Evolutionary conservation across 352 stramenopile species (phyloP), one percentile per base, ranked within the genome.

Genomic region (Phytophthora pini): DNA sequence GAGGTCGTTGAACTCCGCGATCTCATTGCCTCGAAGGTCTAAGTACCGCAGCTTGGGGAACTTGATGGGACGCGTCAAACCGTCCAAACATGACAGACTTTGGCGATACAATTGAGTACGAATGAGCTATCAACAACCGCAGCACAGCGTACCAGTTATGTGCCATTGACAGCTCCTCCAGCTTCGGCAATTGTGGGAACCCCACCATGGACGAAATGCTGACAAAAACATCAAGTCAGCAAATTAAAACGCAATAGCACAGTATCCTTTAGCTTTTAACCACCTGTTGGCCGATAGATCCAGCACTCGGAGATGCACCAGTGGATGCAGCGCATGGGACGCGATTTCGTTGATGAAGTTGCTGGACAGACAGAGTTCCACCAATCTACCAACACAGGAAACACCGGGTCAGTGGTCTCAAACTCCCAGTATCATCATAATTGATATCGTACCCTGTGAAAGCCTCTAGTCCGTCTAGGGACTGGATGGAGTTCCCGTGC

Each of bases 271-370:
- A 49, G 22, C 1, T 7, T 50, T 24, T 20, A 45, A 6, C 24
- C 44, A 91, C 84, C 81, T 81, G 62, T 95, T 95, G 7, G 82
- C 83, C 1, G 87, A 93, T 6, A 95, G 59, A 61, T 95, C 85
- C 48, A 95, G 61, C 8, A 95, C 76, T 2, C 76, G 77, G 32
- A 95, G 56, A 44, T 87, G 83, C 41, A 79, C 69, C 5, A 95
- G 65, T 17, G 77, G 80, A 53, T 90, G 76, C 39, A 95, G 59
- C 11, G 82, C 72, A 22, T 82, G 65, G 44, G 89, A 89, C 11
- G 76, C 81, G n/a, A 90, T 68, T 34, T 89, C 81, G 75, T 93
- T 69, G n/a, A 94, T 86, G 53, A 50, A 80, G 54, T 93, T 94
- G 57, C 84, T 93, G 1, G 85, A 93, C n/a, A 95, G 69, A 67